Evolutionary conservation across 2,329 filamentous ascomycete genomes (phyloP), one percentile per base, ranked within the genome.

Genomic region (Ceratocystis huliohia): DNA sequence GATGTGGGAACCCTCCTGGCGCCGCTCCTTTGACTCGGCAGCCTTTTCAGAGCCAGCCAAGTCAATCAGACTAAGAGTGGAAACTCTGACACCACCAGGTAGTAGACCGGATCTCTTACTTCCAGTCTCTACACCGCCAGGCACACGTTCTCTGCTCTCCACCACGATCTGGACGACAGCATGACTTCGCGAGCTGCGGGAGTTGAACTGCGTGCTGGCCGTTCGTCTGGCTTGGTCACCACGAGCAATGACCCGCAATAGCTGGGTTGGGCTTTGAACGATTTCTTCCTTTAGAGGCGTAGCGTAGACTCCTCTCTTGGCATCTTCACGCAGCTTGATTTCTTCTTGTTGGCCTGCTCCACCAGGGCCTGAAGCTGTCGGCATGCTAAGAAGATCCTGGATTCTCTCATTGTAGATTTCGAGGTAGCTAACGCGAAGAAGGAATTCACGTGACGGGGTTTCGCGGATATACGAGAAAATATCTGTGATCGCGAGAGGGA

Each of bases 331-430:
- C 66, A 99, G 79, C 76, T 99, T 97, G 76, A 99, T 99, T 74
- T 99, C 94, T 71, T 99, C 94, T 70, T 92, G 88, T 46, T 80
- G 78, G 8, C 74, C 78, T 13, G 77, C 79, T 20, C 79, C 78
- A 22, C 82, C 85, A 20, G 80, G 73, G 4, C 80, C 84, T 50
- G 76, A 78, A 13, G 81, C 81, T 0, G 83, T 81, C 0, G 90
- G 82, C 74, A 91, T 87, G 70, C 88, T 93, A 57, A 99, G 80
- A 63, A 99, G 79, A 76, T 99, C 94, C 73, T 96, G 89, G 67
- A 99, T 97, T 76, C 85, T 95, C 74, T 99, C 94, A 73, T 99
- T 99, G 78, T 99, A 99, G 69, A 99, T 99, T 78, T 99, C 94
- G 69, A 99, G 81, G 74, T 99, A 99, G 79, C 93, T 97, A 73